These are phyloP conservation scores for Malus sylvestris DNA, from an alignment of 306 rosid species.

Conservation along the genomic window DNA sequence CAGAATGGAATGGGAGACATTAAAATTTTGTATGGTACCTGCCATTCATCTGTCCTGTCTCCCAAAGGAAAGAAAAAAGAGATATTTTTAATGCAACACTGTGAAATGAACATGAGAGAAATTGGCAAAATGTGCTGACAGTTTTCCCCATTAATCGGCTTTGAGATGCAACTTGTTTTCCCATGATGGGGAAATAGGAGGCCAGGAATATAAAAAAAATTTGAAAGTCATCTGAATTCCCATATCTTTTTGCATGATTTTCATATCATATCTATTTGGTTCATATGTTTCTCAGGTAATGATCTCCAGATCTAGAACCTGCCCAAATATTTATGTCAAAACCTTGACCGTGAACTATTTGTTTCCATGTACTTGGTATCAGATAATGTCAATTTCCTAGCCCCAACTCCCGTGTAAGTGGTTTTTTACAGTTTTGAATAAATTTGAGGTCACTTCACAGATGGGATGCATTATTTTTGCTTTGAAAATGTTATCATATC, in stretches of 20 bases:
- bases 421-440: background rate
- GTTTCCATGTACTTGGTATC: background rate
- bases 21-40: background rate
- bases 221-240: background rate
- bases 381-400: background rate
- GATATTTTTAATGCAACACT: background rate
- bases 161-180: background rate
- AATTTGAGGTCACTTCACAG: background rate
- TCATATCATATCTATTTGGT: background rate
- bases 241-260: background rate
- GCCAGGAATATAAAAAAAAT: background rate
- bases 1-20: background rate
- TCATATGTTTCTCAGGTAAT: conserved; percentile 5
- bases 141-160: background rate
- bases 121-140: background rate
- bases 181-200: background rate
- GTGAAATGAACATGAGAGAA: background rate
- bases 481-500: background rate
- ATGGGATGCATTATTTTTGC: background rate
- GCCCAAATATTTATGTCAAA: background rate
- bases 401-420: background rate
- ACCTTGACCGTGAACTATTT: background rate
- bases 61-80: background rate
- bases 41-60: background rate
- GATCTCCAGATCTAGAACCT: conserved; percentile 4